Evolutionary conservation across 352 stramenopile species (phyloP), one percentile per base, ranked within the genome.

Genomic region (Globisporangium mamillatum): DNA sequence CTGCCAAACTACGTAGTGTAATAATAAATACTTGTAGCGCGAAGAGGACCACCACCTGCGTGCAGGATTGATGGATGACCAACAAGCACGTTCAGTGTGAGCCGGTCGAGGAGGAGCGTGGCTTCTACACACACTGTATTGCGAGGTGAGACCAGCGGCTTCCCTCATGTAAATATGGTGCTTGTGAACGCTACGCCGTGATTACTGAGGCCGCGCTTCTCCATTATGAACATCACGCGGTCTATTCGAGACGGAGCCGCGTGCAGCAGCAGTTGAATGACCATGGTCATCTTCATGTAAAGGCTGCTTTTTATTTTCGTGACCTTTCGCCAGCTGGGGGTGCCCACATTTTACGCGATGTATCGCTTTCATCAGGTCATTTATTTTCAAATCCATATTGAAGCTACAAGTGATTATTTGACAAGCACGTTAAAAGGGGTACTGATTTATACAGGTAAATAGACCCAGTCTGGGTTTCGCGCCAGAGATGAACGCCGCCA

Each of bases 391-490:
- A 32, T 32, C 4, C 29, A 32, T 32, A 32, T 32, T 32, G 29
- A 32, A 32, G 29, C 29, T 32, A 32, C 29, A 32, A 32, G 0
- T 32, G 4, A n/a, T n/a, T n/a, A 18, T 9, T 16, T n/a, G 0
- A 48, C 4, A 16, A 46, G 38, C 38, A 20, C 20, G 27, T 57
- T 57, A 0, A 22, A 41, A n/a, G 36, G 38, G 48, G n/a, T 66
- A 66, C 14, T 58, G 0, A 8, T 56, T 66, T 66, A 44, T 50
- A 59, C 25, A 66, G 60, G 24, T 25, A 22, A 12, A 12, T 3
- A 41, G 27, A 44, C 54, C 54, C 32, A 36, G 22, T 60, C 25
- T n/a, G 27, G 27, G 2, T 4, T 60, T 44, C 18, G 27, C 24
- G 29, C 29, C 20, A 1, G 22, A 24, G 18, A 20, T 3, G 8